phyloP scores from a whole-genome alignment of 1,284 basidiomycete species.

The Cutaneotrichosporon cutaneum region DNA sequence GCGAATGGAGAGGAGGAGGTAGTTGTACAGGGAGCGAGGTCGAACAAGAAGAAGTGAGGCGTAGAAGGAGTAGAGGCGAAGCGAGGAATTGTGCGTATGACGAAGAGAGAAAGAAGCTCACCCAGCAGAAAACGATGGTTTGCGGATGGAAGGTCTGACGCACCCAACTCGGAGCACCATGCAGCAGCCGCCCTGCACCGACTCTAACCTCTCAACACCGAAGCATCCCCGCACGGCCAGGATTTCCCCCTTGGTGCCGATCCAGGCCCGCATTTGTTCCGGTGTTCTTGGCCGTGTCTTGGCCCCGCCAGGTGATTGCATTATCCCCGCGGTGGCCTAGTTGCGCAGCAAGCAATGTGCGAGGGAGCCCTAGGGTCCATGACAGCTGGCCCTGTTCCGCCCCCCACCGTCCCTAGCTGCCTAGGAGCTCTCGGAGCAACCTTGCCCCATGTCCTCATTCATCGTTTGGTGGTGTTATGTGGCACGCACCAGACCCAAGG shows the following conservation, averaged over 20 bases:
- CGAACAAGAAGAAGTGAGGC: background rate
- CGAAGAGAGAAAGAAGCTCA: background rate
- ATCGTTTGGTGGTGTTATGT: no score
- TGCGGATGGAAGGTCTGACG: background rate
- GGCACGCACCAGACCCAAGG: no score
- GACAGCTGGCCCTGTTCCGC: no score
- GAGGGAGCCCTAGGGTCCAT: no score
- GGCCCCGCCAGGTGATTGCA: background rate
- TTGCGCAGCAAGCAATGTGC: no score
- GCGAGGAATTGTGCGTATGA: background rate
- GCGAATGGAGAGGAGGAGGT: background rate
- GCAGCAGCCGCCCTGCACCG: no score
- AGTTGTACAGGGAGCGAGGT: background rate
- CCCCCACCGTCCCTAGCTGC: no score
- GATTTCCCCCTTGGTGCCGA: background rate
- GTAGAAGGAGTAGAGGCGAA: background rate
- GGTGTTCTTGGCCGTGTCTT: background rate
- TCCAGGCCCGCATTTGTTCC: background rate
- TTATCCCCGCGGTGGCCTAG: no score
- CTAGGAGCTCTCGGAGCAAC: no score
- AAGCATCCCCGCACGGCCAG: background rate
- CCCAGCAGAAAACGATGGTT: background rate
- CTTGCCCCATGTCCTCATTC: no score
- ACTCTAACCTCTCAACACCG: no score
- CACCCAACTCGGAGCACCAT: background rate